Evolutionary conservation across 192 early-diverging fungal species (phyloP), one percentile per base, ranked within the genome.

Genomic region (Funneliformis geosporum): DNA sequence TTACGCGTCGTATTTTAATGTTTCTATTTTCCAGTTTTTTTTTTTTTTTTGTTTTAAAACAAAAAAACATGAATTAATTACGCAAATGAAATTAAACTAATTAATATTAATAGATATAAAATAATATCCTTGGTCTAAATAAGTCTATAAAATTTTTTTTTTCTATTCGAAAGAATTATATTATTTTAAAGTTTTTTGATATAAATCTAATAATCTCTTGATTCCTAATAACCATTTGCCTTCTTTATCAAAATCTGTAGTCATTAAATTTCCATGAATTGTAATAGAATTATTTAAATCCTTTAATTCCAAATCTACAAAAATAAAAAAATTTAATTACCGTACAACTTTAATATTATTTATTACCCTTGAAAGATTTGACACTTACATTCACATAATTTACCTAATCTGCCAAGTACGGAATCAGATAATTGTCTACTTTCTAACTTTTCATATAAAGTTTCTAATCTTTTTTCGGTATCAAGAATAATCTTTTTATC

Each of bases 211-310:
- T 55, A 88, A 64, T 39, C 87, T 83, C 75, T 86, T 86, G 46
- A 88, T 70, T 40, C 87, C 87, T 28, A 88, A 65, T 28, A 88
- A 61, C 87, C 87, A 88, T 59, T 84, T 79, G 5, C 87, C 85
- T 44, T 88, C 84, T 23, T 81, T 80, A n/a, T 86, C 84, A 79
- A 84, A 88, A 38, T 86, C 83, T 3, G 79, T 85, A 27, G 80
- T 84, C 85, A 88, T 86, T 44, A 86, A 23, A 75, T 85, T 82
- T 21, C 77, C 73, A 59, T 88, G 87, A 10, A 86, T 83, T 23
- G 76, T 71, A 11, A 75, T 60, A 43, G 85, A 83, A 27, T 82
- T 73, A 12, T 62, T 25, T 55, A 82, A 88, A 5, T 85, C 80
- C 11, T 72, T 81, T 65, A 72, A 72, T 27, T 85, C 81, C 16